Conservation (phyloP, 2,329 filamentous ascomycete species). For the Stagonosporopsis chrysanthemi region DNA sequence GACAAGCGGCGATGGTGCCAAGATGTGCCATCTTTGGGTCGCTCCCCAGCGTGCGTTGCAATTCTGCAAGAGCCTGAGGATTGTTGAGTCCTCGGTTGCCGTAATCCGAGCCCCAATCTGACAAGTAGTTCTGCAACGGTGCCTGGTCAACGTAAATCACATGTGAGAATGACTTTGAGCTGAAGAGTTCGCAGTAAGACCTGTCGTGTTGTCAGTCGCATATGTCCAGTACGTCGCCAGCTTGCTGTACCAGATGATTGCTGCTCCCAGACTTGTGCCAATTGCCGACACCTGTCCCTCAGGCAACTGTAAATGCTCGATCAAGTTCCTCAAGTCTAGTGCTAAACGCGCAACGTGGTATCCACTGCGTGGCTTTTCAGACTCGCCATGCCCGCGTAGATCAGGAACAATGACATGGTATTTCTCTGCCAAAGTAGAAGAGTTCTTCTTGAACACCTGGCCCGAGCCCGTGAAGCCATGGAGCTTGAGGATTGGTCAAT, state of each 20-base stretch:
- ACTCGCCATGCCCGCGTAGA: slow-evolving; percentile 37
- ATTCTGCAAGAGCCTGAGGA: slow-evolving; percentile 18
- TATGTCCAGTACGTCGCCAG: too few relatives aligned
- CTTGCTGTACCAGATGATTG: slow-evolving; percentile 30
- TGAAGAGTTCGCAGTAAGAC: slow-evolving; percentile 40
- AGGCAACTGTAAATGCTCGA: slow-evolving; percentile 27
- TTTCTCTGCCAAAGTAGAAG: slow-evolving; percentile 14
- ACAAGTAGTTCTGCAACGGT: slow-evolving; percentile 35
- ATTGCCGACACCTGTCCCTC: slow-evolving; percentile 22
- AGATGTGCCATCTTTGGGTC: slow-evolving; percentile 28
- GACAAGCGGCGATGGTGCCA: slow-evolving; percentile 33
- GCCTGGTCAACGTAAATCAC: slow-evolving; percentile 42
- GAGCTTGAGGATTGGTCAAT: slow-evolving; percentile 22
- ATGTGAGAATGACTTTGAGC: slow-evolving; percentile 25
- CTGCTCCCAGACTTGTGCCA: slow-evolving; percentile 32
- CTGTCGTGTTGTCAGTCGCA: slow-evolving; percentile 3
- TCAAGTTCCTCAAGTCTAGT: slow-evolving; percentile 34
- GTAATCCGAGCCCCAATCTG: slow-evolving; percentile 33
- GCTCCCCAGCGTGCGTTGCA: slow-evolving; percentile 25
- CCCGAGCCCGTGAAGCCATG: slow-evolving; percentile 40
- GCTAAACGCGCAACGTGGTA: slow-evolving; percentile 41
- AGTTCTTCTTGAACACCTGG: slow-evolving; percentile 31
- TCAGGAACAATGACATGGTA: slow-evolving; percentile 29
- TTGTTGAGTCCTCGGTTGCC: slow-evolving; percentile 36
- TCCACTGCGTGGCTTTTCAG: slow-evolving; percentile 33